Percentiles rank a stretch among this genome's conserved stretches.
These are phyloP conservation scores for Breviolum minutum DNA, from an alignment of 73 alveolate species.

Conservation along the genomic window DNA sequence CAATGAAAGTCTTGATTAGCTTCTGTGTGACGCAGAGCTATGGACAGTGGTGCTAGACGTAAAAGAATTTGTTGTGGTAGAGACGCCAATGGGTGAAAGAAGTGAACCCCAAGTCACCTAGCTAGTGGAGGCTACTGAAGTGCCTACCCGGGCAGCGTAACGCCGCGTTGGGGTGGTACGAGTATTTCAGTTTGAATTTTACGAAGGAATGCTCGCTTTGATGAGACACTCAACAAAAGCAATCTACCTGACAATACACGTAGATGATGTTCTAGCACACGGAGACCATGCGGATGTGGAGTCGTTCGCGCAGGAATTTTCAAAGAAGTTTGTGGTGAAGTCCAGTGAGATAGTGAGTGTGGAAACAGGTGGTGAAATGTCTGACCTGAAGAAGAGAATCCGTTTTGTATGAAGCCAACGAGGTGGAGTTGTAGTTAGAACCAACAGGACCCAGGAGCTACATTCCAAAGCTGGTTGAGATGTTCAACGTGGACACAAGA, in stretches of 20 bases:
- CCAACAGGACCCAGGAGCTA: not conserved
- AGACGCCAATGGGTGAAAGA: not conserved
- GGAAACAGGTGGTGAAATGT: not conserved
- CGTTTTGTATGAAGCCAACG: not conserved
- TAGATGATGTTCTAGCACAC: not conserved
- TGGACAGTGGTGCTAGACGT: not conserved
- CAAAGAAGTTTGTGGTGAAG: not conserved
- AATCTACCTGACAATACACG: not conserved
- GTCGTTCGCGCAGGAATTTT: not conserved
- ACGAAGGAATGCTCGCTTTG: not conserved
- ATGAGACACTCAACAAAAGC: not conserved
- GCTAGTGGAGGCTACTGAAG: not conserved
- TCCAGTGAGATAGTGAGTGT: not conserved
- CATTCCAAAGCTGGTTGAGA: not conserved
- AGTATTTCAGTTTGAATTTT: not conserved
- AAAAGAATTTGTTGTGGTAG: too few species aligned
- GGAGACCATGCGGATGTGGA: not conserved
- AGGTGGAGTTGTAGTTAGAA: not conserved
- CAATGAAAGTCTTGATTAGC: not conserved
- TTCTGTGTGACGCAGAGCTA: not conserved
- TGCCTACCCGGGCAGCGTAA: not conserved
- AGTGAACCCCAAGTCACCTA: too few species aligned
- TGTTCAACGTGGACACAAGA: not conserved
- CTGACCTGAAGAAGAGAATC: not conserved
- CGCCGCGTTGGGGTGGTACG: not conserved